Base-by-base conservation (phyloP, 257 asterid species). In the Thymus mandschuricus region DNA sequence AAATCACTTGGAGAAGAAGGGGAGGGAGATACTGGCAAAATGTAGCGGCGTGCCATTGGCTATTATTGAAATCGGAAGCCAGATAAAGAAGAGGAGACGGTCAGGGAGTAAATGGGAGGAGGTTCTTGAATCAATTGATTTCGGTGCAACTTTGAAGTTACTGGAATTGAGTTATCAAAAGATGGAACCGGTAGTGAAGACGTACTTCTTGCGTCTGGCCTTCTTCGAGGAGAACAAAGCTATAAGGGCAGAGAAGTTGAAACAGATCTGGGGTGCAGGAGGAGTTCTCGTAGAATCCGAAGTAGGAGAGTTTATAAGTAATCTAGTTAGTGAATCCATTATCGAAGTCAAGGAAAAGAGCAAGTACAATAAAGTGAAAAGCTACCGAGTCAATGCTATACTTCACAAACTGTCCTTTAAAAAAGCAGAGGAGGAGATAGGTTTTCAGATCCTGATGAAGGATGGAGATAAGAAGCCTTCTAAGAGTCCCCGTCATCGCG, bases 151-250 rank as follows among this genome's bases (percentile, higher is more conserved):
- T 10, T 10, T 62, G 31, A 27, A 29, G 28, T 0, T 58, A 7
- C 27, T 78, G 66, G 82, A 70, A 8, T 9, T 57, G 55, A 64
- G 74, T 70, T 75, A 79, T 72, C 48, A 59, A 0, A 62, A 74
- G 30, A 69, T 78, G 57, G 71, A 79, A 58, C 45, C 80, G 29
- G 29, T 57, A 5, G 44, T 74, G 1, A 79, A 74, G 54, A 44
- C 80, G 13, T 75, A 75, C 49, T 79, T 75, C 72, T 31, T 74
- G 28, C 75, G 68, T 59, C 27, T 79, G 0, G 56, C 59, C 57
- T 64, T 70, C 66, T 68, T 70, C 15, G 59, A 38, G 43, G 43
- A 38, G 43, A 38, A 38, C 6, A 38, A 38, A 2, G 43, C 43
- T 38, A 38, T n/a, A n/a, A n/a, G n/a, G n/a, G n/a, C n/a, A n/a